phyloP scores from a whole-genome alignment of 2,329 filamentous ascomycete genomes.

The Apiospora arundinis region DNA sequence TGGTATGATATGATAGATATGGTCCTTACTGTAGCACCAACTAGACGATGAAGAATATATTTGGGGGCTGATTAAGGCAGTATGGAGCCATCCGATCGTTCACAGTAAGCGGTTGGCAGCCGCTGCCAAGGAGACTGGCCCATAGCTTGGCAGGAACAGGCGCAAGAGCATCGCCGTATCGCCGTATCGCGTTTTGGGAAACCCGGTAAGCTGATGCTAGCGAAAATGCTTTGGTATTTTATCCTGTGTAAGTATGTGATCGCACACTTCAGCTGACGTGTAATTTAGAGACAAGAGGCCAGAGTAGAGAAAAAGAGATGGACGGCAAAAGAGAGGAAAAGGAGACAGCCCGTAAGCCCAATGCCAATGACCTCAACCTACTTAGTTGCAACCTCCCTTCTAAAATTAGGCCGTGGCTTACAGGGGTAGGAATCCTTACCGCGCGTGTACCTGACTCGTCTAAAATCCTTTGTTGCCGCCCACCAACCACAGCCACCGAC shows the following conservation, averaged over 20 bases:
- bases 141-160: not conserved
- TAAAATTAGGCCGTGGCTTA: not conserved
- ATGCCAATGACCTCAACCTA: not conserved
- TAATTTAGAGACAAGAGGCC: not conserved
- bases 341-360: not conserved
- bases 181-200: not conserved
- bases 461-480: not conserved
- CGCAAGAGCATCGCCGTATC: too few species aligned
- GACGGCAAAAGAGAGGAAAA: not conserved
- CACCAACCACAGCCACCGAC: not conserved
- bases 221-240: not conserved
- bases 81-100: not conserved
- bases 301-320: not conserved
- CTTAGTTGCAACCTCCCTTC: not conserved
- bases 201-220: not conserved
- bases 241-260: not conserved
- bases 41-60: not conserved
- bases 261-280: not conserved
- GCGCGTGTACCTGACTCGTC: not conserved
- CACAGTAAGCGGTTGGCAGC: not conserved
- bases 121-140: not conserved
- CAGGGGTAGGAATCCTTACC: not conserved
- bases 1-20: too few species aligned
- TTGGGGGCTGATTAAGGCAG: not conserved
- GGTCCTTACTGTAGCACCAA: too few species aligned